Conservation (phyloP, 352 stramenopile genomes). For the Phytophthora rubi region DNA sequence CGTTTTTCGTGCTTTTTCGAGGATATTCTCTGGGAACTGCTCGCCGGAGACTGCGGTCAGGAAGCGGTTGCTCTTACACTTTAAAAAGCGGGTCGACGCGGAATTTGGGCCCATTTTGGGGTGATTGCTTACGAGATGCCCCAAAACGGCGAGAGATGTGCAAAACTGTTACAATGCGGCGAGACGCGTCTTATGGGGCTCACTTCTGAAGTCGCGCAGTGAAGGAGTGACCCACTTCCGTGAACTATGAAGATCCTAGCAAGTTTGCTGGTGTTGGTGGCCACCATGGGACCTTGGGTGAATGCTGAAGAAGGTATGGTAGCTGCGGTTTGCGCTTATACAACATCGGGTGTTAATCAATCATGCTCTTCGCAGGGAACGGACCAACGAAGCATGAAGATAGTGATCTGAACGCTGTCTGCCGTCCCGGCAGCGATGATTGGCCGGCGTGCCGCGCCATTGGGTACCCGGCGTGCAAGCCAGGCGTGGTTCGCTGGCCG, state of each 20-base stretch:
- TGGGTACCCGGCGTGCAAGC: conserved; percentile 10
- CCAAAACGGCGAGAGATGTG: conserved; percentile 12
- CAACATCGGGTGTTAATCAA: not conserved
- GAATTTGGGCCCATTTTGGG: conserved; percentile 18
- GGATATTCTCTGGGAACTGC: not conserved
- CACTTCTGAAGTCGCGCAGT: not conserved
- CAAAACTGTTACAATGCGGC: conserved; percentile 15
- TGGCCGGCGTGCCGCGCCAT: conserved; percentile 10
- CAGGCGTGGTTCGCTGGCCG: conserved; percentile 10
- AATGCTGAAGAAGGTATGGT: not conserved
- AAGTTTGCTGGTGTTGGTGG: not conserved
- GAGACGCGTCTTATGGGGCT: not conserved
- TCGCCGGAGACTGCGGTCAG: too few relatives aligned
- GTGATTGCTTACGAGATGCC: conserved; percentile 26
- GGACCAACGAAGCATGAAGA: not conserved
- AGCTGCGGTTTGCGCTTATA: not conserved
- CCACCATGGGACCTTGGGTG: not conserved
- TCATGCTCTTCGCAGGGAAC: not conserved
- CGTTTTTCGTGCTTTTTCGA: not conserved
- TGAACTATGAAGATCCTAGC: not conserved
- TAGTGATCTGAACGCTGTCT: not conserved
- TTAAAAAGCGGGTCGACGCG: not conserved
- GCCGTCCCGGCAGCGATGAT: conserved; percentile 6
- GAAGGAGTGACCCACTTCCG: not conserved
- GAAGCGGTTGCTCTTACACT: too few relatives aligned